phyloP scores from a whole-genome alignment of 768 basidiomycete species.

The Trametes cinnabarina region DNA sequence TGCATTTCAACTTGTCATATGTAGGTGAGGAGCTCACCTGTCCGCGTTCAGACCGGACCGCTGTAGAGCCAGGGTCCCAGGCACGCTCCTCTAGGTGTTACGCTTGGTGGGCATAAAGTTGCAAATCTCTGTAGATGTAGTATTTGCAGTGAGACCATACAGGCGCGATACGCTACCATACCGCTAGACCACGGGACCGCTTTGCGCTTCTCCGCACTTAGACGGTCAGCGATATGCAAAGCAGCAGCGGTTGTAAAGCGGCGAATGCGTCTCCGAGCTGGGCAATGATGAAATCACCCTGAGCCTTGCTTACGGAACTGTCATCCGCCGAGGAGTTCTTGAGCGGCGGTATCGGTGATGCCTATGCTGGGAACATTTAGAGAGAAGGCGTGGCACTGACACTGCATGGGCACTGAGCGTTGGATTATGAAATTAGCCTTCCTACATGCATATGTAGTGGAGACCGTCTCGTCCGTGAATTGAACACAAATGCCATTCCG shows the following conservation, averaged over 20 bases:
- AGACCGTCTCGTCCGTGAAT: no score
- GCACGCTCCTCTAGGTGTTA: background rate
- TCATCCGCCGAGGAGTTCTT: background rate
- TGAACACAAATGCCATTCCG: no score
- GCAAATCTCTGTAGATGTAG: background rate
- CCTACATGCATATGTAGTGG: no score
- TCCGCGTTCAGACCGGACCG: background rate
- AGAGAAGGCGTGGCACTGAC: no score
- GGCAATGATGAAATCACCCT: background rate
- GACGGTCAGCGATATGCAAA: background rate
- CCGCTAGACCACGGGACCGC: background rate
- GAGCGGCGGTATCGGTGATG: background rate
- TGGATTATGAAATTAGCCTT: no score
- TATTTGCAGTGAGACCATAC: background rate
- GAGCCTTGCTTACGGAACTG: conserved; percentile 2
- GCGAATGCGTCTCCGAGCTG: background rate
- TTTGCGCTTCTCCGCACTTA: conserved; percentile 6
- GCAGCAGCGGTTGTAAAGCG: conserved; percentile 3
- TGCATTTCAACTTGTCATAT: background rate
- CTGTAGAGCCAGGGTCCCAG: background rate
- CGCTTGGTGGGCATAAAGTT: background rate
- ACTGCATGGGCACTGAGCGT: no score
- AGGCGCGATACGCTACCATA: conserved; percentile 1
- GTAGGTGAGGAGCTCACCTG: background rate
- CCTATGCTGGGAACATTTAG: background rate